Percentiles rank a stretch among this genome's conserved stretches.
Evolutionary conservation across 345 rosid genomes (phyloP).

Genomic region (Aethionema arabicum): DNA sequence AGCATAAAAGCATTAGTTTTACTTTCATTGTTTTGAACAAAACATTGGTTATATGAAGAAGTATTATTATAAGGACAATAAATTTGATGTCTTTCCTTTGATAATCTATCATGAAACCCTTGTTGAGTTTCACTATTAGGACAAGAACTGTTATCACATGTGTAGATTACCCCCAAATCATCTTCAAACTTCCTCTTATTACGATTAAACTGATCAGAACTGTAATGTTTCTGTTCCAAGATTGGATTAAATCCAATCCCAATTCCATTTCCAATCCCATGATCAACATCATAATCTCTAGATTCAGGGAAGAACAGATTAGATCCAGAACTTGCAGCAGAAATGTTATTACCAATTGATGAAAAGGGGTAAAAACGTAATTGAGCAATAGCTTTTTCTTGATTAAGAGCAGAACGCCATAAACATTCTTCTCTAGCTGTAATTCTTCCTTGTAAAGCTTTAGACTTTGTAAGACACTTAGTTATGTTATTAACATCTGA

Average conservation of each 20-base stretch:
- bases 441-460: slow-evolving; percentile 91
- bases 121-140: slow-evolving; percentile 57
- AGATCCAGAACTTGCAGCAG: slow-evolving; percentile 22
- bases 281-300: slow-evolving; percentile 81
- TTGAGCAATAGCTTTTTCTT: slow-evolving; percentile 59
- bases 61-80: slow-evolving; percentile 51
- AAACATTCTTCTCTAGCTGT: slow-evolving; percentile 87
- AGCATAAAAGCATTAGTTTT: neutral
- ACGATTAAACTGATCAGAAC: slow-evolving; percentile 39
- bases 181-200: slow-evolving; percentile 62
- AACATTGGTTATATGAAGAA: slow-evolving; percentile 22
- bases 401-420: slow-evolving; percentile 85
- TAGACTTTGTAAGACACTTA: slow-evolving; percentile 79
- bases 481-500: slow-evolving; percentile 73
- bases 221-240: slow-evolving; percentile 55
- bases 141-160: slow-evolving; percentile 69
- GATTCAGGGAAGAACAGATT: slow-evolving; percentile 55
- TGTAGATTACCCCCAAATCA: slow-evolving; percentile 47
- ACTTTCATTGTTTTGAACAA: neutral
- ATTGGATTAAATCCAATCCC: slow-evolving; percentile 42
- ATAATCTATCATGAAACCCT: slow-evolving; percentile 67
- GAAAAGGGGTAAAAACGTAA: slow-evolving; percentile 51
- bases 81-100: slow-evolving; percentile 79
- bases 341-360: no score
- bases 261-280: no score